A percentile compares a stretch with the other conserved stretches of the same genome.
These are phyloP conservation scores for Xylaria sp. DNA, from an alignment of 2,329 filamentous ascomycete species.

Conservation along the genomic window DNA sequence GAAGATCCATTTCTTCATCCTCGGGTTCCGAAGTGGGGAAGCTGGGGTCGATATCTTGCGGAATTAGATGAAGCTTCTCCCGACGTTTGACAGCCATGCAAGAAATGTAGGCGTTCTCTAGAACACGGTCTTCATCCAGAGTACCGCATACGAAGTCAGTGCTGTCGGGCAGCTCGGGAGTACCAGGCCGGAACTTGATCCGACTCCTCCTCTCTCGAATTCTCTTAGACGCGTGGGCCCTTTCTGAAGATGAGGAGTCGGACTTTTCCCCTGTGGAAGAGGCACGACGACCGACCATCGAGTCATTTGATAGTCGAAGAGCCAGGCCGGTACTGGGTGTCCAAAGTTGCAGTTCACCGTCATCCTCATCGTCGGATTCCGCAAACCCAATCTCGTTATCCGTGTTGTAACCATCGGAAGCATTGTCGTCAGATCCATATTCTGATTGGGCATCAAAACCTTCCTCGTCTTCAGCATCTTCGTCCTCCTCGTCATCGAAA, in stretches of 20 bases:
- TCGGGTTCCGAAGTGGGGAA: conserved; percentile 96
- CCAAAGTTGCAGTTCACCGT: conserved; percentile 71
- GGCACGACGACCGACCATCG: conserved; percentile 54
- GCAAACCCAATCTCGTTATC: conserved; percentile 75
- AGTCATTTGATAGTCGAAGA: conserved; percentile 52
- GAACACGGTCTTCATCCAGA: conserved; percentile 89
- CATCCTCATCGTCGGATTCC: conserved; percentile 73
- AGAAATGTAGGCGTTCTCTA: conserved; percentile 94
- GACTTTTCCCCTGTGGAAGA: conserved; percentile 61
- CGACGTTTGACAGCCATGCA: conserved; percentile 83
- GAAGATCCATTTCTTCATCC: conserved; percentile 80
- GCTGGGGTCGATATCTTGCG: conserved; percentile 98
- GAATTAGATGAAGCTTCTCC: conserved; percentile 81
- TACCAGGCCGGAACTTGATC: conserved; percentile 71
- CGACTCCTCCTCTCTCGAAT: conserved; percentile 51
- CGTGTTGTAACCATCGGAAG: conserved; percentile 77
- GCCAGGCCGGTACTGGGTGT: conserved; percentile 58
- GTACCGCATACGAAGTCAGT: conserved; percentile 99
- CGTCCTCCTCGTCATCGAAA: conserved; percentile 60
- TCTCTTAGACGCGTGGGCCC: conserved; percentile 49
- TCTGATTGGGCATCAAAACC: conserved; percentile 63
- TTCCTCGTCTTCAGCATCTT: conserved; percentile 55
- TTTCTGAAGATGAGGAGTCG: conserved; percentile 67
- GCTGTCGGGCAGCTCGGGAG: conserved; percentile 91
- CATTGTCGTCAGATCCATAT: conserved; percentile 63